Percentiles rank a stretch among this genome's conserved stretches.
Evolutionary conservation across 192 early-diverging fungal genomes (phyloP).

Genomic region (Coemansia javaensis): DNA sequence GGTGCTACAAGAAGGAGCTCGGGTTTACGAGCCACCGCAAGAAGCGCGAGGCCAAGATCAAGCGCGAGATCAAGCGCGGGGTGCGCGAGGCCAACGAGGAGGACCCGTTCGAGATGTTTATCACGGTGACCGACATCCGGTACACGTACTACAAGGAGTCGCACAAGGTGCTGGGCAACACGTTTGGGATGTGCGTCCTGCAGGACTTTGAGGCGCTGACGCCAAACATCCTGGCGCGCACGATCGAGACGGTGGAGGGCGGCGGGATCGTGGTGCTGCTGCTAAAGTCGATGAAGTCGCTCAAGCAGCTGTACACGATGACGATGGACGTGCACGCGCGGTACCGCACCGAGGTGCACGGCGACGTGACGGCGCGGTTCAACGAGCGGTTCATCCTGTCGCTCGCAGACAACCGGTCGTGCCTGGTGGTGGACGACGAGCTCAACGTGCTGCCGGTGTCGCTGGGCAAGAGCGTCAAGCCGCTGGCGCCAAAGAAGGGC

Average conservation of each 20-base stretch:
- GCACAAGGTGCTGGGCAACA: slow-evolving; percentile 95
- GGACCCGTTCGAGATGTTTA: slow-evolving; percentile 98
- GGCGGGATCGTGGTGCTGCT: slow-evolving; percentile 92
- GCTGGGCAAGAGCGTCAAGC: slow-evolving; percentile 89
- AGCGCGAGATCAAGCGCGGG: slow-evolving; percentile 88
- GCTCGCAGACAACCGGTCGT: slow-evolving; percentile 78
- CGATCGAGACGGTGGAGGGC: slow-evolving; percentile 97
- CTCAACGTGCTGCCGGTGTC: slow-evolving; percentile 95
- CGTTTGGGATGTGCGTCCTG: slow-evolving; percentile 97
- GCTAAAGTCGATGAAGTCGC: slow-evolving; percentile 89
- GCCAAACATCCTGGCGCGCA: slow-evolving; percentile 92
- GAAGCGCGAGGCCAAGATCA: slow-evolving; percentile 95
- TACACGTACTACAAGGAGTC: slow-evolving; percentile 99
- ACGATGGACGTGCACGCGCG: slow-evolving; percentile 98
- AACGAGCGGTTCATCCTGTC: slow-evolving; percentile 98
- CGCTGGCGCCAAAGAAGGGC: slow-evolving; percentile 56
- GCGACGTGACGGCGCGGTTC: slow-evolving; percentile 91
- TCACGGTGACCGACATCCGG: slow-evolving; percentile 90
- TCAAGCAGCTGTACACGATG: slow-evolving; percentile 97
- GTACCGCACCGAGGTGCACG: slow-evolving; percentile 91
- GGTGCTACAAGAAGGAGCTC: slow-evolving; percentile 99
- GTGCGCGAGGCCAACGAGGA: slow-evolving; percentile 87
- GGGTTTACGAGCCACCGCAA: slow-evolving; percentile 94
- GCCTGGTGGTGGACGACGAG: slow-evolving; percentile 96
- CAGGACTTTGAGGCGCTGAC: slow-evolving; percentile 99